Evolutionary conservation across 495 filamentous ascomycete genomes (phyloP), one percentile per base, ranked within the genome.

Genomic region (Schizothecium vesticola): DNA sequence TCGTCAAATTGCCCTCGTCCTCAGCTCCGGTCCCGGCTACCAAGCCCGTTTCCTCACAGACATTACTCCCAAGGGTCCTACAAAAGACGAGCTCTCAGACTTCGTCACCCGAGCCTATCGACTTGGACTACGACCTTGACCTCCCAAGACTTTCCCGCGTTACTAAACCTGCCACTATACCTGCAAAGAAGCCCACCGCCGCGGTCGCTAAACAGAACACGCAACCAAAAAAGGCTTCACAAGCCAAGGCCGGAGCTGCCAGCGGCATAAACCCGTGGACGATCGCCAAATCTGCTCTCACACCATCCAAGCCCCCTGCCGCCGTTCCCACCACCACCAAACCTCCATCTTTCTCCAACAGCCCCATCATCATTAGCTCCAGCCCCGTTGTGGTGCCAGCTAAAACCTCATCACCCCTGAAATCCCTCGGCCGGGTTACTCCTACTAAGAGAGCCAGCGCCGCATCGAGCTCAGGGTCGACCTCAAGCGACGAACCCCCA

Each of bases 291-390:
- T 66, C 23, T 68, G 80, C 69, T 70, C 70, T 75, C 57, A 80
- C 71, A 66, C 64, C 69, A 64, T 74, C 71, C 69, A 76, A 72
- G 58, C 51, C 64, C 23, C 69, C 63, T 61, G 1, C 65, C 36
- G 24, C 63, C 63, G 43, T 67, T 57, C 63, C 71, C 13, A 19
- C 13, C 56, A 56, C 71, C 64, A 36, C 56, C 11, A n/a, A 59
- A 21, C 7, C 31, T 26, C 26, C 1, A 25, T 7, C 68, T 56
- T 58, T 51, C 33, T 23, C 36, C 24, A 16, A 65, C 36, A 73
- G 80, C 56, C 70, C 81, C 19, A 82, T 84, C 69, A 29, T 77
- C 67, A 79, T 83, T 72, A 76, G 77, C 29, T 83, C 81, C 61
- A 83, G 81, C 65, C 81, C 82, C 21, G 69, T 71, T 66, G 57